A percentile compares a stretch with the other conserved stretches of the same genome.
Evolutionary conservation across 257 asterid genomes (phyloP).

Genomic region (Asclepias syriaca): DNA sequence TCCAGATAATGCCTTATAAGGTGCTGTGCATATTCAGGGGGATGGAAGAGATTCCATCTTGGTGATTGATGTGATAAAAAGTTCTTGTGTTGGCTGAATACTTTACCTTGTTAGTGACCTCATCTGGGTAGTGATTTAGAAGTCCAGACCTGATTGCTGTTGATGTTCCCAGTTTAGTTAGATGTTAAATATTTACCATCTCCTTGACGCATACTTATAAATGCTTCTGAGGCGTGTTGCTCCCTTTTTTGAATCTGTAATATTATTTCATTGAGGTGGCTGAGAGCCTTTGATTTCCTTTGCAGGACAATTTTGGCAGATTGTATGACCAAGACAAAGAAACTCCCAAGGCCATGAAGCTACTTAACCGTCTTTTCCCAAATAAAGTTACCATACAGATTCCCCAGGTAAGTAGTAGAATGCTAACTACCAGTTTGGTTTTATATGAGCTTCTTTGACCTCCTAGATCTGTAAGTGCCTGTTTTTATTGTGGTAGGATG

Average conservation of each 20-base stretch:
- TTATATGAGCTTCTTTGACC: neutral
- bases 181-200: neutral
- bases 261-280: neutral
- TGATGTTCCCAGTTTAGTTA: neutral
- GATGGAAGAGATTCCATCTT: slow-evolving; percentile 1
- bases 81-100: slow-evolving; percentile 4
- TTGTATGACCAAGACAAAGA: slow-evolving; percentile 81
- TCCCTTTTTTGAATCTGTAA: neutral
- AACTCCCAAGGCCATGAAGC: slow-evolving; percentile 77
- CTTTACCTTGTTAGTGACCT: neutral
- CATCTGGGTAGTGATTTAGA: neutral
- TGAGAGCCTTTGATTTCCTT: neutral
- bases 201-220: neutral
- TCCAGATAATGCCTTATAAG: neutral
- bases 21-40: slow-evolving; percentile 8
- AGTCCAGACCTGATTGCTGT: neutral
- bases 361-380: slow-evolving; percentile 80
- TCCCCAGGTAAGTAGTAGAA: slow-evolving; percentile 58
- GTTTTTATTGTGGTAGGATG: slow-evolving; percentile 48
- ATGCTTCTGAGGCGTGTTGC: neutral
- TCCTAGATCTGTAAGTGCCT: neutral
- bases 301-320: slow-evolving; percentile 73
- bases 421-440: slow-evolving; percentile 11
- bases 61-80: neutral
- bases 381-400: slow-evolving; percentile 84